Evolutionary conservation across 2,329 filamentous ascomycete genomes (phyloP).

Genomic region (Helminthosporium solani): DNA sequence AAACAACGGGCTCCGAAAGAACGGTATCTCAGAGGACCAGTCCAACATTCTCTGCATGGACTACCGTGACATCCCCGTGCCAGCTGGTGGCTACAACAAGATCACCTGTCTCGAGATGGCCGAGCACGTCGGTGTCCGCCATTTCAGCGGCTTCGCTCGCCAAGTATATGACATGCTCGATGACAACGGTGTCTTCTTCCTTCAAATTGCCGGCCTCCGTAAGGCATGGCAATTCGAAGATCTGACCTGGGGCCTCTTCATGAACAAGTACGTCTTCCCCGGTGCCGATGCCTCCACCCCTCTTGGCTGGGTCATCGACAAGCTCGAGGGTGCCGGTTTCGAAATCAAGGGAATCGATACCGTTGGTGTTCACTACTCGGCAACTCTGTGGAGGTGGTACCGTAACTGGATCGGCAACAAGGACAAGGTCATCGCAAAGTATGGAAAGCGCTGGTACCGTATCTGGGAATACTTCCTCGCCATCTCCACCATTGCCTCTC

Average conservation of each 20-base stretch:
- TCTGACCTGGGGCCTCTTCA: conserved; percentile 96
- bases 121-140: conserved; percentile 94
- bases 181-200: conserved; percentile 92
- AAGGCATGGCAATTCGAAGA: conserved; percentile 98
- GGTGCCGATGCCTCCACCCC: conserved; percentile 95
- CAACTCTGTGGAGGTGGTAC: conserved; percentile 97
- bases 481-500: conserved; percentile 78
- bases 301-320: conserved; percentile 81
- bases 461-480: conserved; percentile 94
- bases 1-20: conserved; percentile 81
- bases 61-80: conserved; percentile 88
- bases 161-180: conserved; percentile 96
- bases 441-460: conserved; percentile 92
- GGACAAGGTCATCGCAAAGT: conserved; percentile 92
- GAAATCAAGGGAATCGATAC: conserved; percentile 93
- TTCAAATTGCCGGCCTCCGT: conserved; percentile 91
- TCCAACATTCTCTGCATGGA: conserved; percentile 93
- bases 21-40: conserved; percentile 81
- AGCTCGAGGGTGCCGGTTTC: conserved; percentile 81
- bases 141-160: conserved; percentile 75
- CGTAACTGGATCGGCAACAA: conserved; percentile 95
- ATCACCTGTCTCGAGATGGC: conserved; percentile 99
- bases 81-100: conserved; percentile 80
- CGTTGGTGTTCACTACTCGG: conserved; percentile 94
- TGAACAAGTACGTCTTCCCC: conserved; percentile 99